These are phyloP conservation scores for Coemansia biformis DNA, from an alignment of 192 early-diverging fungal genomes.

Conservation along the genomic window DNA sequence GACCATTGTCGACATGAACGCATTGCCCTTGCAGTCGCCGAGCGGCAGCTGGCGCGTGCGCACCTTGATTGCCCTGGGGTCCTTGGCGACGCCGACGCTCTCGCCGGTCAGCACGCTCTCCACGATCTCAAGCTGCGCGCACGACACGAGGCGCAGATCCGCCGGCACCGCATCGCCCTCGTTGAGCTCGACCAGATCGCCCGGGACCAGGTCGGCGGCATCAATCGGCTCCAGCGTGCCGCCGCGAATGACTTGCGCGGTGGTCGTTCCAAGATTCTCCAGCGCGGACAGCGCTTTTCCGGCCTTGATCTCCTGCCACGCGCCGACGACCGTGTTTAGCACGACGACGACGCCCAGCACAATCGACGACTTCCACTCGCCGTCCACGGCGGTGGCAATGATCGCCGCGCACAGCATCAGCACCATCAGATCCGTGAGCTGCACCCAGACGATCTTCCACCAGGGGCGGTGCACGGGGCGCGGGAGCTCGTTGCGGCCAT, in stretches of 20 bases:
- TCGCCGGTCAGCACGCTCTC: slow-evolving; percentile 72
- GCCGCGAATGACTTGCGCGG: slow-evolving; percentile 73
- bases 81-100: slow-evolving; percentile 62
- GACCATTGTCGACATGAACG: slow-evolving; percentile 94
- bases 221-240: slow-evolving; percentile 71
- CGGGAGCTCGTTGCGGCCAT: slow-evolving; percentile 82
- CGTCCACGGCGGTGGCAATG: slow-evolving; percentile 74
- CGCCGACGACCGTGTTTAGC: slow-evolving; percentile 87
- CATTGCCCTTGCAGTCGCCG: slow-evolving; percentile 92
- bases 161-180: slow-evolving; percentile 87
- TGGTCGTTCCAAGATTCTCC: slow-evolving; percentile 73
- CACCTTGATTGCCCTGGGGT: slow-evolving; percentile 49
- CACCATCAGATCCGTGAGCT: slow-evolving; percentile 94
- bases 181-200: slow-evolving; percentile 79
- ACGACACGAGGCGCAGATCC: slow-evolving; percentile 70
- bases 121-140: slow-evolving; percentile 59
- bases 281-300: slow-evolving; percentile 87
- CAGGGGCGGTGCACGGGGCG: slow-evolving; percentile 67
- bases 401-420: slow-evolving; percentile 77
- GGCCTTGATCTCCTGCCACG: slow-evolving; percentile 95
- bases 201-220: slow-evolving; percentile 73
- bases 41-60: slow-evolving; percentile 56
- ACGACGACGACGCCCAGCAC: slow-evolving; percentile 80
- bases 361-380: slow-evolving; percentile 75
- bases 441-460: slow-evolving; percentile 75